A percentile compares a stretch with the other conserved stretches of the same genome.
phyloP scores from a whole-genome alignment of 495 filamentous ascomycete species.

The Pseudevernia furfuracea region DNA sequence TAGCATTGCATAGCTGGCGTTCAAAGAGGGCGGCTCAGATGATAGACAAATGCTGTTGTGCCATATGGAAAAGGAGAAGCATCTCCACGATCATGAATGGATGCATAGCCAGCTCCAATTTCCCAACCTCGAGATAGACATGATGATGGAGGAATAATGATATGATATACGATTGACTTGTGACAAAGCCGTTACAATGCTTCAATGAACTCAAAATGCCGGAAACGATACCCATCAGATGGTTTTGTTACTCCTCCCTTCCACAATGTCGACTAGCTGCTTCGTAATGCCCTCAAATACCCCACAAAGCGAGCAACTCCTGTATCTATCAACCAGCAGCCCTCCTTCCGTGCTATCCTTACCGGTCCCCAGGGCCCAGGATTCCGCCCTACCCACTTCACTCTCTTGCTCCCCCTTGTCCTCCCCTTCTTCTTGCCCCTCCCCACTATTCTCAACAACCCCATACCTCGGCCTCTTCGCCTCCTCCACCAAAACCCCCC shows the following conservation, averaged over 20 bases:
- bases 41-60: not conserved
- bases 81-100: not conserved
- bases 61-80: not conserved
- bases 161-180: not conserved
- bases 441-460: slow-evolving; percentile 32
- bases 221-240: not conserved
- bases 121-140: not conserved
- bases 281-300: slow-evolving; percentile 64
- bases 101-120: not conserved
- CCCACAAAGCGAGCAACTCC: slow-evolving; percentile 62
- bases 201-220: not conserved
- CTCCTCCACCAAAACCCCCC: slow-evolving; percentile 59
- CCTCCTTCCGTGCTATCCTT: slow-evolving; percentile 41
- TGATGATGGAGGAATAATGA: not conserved
- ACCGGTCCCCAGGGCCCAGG: not conserved
- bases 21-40: not conserved
- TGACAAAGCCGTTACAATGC: not conserved
- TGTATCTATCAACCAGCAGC: slow-evolving; percentile 69
- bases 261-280: slow-evolving; percentile 20
- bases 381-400: slow-evolving; percentile 34
- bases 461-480: slow-evolving; percentile 38
- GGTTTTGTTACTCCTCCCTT: slow-evolving; percentile 5
- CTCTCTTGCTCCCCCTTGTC: slow-evolving; percentile 43
- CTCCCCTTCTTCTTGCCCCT: slow-evolving; percentile 28
- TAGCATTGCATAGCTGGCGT: slow-evolving; percentile 17